Evolutionary conservation across 257 asterid genomes (phyloP).

Genomic region (Scutellaria barbata): DNA sequence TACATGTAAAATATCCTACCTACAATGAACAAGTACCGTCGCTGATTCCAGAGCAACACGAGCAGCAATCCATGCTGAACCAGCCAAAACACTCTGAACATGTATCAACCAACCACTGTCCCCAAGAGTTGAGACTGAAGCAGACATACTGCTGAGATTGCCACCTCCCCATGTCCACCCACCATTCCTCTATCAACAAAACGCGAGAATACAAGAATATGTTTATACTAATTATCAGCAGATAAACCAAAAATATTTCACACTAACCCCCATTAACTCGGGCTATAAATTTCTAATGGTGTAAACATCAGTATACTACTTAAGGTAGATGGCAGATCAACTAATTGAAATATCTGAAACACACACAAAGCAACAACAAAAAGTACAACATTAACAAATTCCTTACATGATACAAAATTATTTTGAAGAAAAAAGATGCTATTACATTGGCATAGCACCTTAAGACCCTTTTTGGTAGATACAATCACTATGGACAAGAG

Average conservation of each 20-base stretch:
- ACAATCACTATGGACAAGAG: slow-evolving; percentile 11
- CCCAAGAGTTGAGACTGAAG: slow-evolving; percentile 96
- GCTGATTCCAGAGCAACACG: slow-evolving; percentile 97
- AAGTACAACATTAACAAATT: neutral
- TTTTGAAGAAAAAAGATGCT: slow-evolving; percentile 10
- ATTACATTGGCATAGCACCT: slow-evolving; percentile 7
- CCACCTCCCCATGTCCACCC: slow-evolving; percentile 99
- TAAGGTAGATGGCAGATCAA: slow-evolving; percentile 9
- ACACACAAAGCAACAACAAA: slow-evolving; percentile 24
- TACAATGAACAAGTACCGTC: slow-evolving; percentile 97
- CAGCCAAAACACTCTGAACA: slow-evolving; percentile 95
- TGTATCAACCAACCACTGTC: slow-evolving; percentile 99
- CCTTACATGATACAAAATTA: neutral
- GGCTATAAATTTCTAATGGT: slow-evolving; percentile 11
- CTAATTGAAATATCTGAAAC: slow-evolving; percentile 18
- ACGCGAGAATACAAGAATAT: slow-evolving; percentile 23
- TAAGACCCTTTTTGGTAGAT: neutral
- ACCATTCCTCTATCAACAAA: slow-evolving; percentile 77
- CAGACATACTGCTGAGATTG: slow-evolving; percentile 99
- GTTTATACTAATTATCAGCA: slow-evolving; percentile 15
- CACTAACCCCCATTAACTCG: slow-evolving; percentile 16
- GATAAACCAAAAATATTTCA: slow-evolving; percentile 22
- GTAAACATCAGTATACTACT: slow-evolving; percentile 3
- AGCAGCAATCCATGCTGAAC: slow-evolving; percentile 99
- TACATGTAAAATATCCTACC: slow-evolving; percentile 53